Evolutionary conservation across 2,329 filamentous ascomycete genomes (phyloP), one percentile per base, ranked within the genome.

Genomic region (Drechslera avenae): DNA sequence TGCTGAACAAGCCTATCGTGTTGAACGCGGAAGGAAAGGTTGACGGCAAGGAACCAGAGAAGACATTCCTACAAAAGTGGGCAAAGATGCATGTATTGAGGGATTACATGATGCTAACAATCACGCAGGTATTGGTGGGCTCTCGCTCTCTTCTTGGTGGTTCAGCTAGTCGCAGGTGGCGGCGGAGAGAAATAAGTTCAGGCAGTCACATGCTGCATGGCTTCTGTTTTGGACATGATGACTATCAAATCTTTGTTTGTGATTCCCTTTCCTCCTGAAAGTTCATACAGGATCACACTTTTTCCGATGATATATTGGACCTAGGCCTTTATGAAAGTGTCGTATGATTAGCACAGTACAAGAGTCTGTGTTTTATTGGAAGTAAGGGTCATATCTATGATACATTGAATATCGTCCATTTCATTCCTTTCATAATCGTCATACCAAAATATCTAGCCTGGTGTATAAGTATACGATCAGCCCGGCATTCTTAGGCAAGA

Each of bases 21-120:
- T 73, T 83, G 56, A 83, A 83, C 60, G 79, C 81, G 21, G 76
- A 79, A 39, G 84, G 85, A 0, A 77, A 75, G 56, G 76, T 85
- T 41, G 75, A 72, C 4, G 64, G 52, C 16, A 71, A 76, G 57
- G 76, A 78, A 63, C 71, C 72, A 7, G 76, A 81, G 64, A 80
- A 80, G 73, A 72, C 71, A 3, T 80, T 81, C 57, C 64, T 81
- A 56, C 78, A 81, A 60, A 81, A 81, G 78, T 80, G 58, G 60
- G 76, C 72, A 36, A 21, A 12, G 19, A 8, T 33, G 43, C 17
- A 17, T 17, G 31, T 14, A 5, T 9, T 28, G 9, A 12, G 30
- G 8, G 13, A n/a, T n/a, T 23, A 10, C 12, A 3, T 5, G 17
- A 32, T 43, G 33, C 57, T 69, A 46, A 68, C 43, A 39, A 44